A percentile compares a stretch with the other conserved stretches of the same genome.
Evolutionary conservation across 305 asterid genomes (phyloP).

Genomic region (Euphrasia arctica): DNA sequence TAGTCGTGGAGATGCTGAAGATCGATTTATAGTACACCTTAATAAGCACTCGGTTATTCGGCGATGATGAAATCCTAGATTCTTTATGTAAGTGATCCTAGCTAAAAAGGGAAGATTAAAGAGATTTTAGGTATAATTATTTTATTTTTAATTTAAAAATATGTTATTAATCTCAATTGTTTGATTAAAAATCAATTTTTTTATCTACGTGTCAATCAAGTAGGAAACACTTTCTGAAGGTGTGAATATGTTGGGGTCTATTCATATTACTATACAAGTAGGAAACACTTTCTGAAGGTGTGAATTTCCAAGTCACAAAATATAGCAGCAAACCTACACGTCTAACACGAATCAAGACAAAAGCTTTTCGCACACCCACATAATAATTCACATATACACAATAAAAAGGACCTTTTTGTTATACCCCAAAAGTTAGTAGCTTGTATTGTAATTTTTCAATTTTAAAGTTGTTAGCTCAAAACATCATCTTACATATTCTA

Average conservation of each 20-base stretch:
- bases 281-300: neutral
- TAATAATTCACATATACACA: neutral
- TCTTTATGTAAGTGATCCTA: too few relatives aligned
- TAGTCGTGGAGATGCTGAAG: too few relatives aligned
- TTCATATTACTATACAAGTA: neutral
- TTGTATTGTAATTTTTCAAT: conserved; percentile 47
- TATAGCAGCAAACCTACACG: neutral
- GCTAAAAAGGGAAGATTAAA: too few relatives aligned
- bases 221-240: neutral
- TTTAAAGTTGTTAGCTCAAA: conserved; percentile 29
- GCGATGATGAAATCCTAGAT: too few relatives aligned
- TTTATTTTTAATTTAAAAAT: too few relatives aligned
- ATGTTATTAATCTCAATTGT: too few relatives aligned
- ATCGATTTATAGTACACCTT: too few relatives aligned
- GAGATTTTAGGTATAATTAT: too few relatives aligned
- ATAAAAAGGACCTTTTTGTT: conserved; percentile 68
- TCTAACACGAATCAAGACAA: neutral
- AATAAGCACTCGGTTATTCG: too few relatives aligned
- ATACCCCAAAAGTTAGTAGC: conserved; percentile 50
- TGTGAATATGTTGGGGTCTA: neutral
- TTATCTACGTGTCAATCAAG: too few relatives aligned
- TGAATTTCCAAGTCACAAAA: neutral
- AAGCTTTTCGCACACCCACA: neutral
- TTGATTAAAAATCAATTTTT: too few relatives aligned
- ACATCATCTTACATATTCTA: neutral